Evolutionary conservation across 176 grass and related monocot genomes (phyloP).

Genomic region (Carex cristatella): DNA sequence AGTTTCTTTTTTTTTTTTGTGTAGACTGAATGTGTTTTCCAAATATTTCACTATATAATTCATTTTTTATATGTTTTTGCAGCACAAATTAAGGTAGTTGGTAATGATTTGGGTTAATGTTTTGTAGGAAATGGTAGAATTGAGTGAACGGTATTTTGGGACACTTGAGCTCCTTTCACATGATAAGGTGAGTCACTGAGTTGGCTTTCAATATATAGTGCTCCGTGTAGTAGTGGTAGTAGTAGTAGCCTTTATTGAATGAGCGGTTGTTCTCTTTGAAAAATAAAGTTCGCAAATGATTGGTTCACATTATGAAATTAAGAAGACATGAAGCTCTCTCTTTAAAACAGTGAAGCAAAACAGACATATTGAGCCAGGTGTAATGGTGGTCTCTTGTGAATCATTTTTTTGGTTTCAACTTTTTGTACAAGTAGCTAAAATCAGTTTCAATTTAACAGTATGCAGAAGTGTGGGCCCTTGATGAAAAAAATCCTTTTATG

Average conservation of each 20-base stretch:
- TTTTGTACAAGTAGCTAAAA: conserved; percentile 17
- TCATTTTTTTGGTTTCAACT: neutral
- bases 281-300: neutral
- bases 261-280: neutral
- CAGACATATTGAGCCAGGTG: neutral
- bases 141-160: conserved; percentile 82
- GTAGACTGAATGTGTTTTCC: neutral
- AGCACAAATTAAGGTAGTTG: neutral
- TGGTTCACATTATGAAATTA: neutral
- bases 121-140: conserved; percentile 42
- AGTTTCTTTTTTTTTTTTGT: conserved; percentile 22
- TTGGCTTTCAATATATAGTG: neutral
- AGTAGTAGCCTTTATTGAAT: neutral
- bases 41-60: neutral
- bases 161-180: conserved; percentile 74
- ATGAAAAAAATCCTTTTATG: conserved; percentile 58
- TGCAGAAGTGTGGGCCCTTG: conserved; percentile 72
- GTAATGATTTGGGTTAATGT: neutral
- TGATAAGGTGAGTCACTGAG: conserved; percentile 43
- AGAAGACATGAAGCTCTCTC: neutral
- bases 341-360: neutral
- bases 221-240: neutral
- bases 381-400: neutral
- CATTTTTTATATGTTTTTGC: neutral
- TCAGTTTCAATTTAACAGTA: conserved; percentile 44